Evolutionary conservation across 768 basidiomycete genomes (phyloP).

Genomic region (Trametes punicea): DNA sequence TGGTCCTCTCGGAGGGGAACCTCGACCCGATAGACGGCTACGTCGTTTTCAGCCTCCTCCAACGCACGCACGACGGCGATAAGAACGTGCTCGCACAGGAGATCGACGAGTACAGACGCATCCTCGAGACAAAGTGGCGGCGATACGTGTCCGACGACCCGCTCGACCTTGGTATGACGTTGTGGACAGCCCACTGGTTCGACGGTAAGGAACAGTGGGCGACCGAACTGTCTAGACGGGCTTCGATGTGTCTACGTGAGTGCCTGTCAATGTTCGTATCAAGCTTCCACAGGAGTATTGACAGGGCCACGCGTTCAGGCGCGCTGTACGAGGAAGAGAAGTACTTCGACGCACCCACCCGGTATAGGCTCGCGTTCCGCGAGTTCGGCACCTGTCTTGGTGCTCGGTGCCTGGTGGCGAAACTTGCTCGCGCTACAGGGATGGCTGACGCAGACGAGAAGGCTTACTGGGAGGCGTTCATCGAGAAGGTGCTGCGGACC

Average conservation of each 20-base stretch:
- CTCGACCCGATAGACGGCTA: conserved; percentile 32
- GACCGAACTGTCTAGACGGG: conserved; percentile 20
- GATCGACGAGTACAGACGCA: conserved; percentile 28
- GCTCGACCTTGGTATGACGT: conserved; percentile 32
- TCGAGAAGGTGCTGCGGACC: conserved; percentile 7
- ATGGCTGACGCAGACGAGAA: conserved; percentile 4
- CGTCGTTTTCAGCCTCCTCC: conserved; percentile 27
- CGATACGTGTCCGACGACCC: conserved; percentile 25
- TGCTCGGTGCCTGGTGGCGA: conserved; percentile 19
- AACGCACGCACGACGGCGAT: conserved; percentile 13
- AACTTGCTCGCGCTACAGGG: neutral
- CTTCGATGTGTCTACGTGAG: conserved; percentile 22
- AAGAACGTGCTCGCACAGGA: conserved; percentile 20
- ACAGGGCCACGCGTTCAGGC: neutral
- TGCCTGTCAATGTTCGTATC: neutral
- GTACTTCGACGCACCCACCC: conserved; percentile 24
- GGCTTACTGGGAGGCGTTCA: conserved; percentile 15
- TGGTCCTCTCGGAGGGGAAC: conserved; percentile 30
- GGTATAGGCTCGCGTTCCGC: conserved; percentile 28
- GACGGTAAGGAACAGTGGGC: conserved; percentile 27
- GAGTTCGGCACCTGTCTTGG: conserved; percentile 29
- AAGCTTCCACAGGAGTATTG: neutral
- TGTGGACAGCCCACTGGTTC: conserved; percentile 31
- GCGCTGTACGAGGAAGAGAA: conserved; percentile 14
- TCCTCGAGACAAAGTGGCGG: conserved; percentile 26